These are phyloP conservation scores for Chrysopogon serrulatus DNA, from an alignment of 176 grass and related monocot species.

Conservation along the genomic window DNA sequence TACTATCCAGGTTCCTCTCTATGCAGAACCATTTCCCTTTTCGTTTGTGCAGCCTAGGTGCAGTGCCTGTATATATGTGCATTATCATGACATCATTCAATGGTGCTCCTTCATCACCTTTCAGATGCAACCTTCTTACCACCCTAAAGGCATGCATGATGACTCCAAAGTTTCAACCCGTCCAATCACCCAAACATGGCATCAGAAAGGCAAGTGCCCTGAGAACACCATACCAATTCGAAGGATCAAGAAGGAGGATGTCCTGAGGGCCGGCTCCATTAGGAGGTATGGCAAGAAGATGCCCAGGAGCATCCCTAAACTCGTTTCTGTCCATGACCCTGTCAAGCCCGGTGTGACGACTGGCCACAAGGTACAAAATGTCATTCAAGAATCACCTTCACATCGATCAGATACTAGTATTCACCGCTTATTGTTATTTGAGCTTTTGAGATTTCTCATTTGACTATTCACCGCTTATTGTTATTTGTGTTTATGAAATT, in stretches of 20 bases:
- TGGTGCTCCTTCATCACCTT: not conserved
- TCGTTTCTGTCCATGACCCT: not conserved
- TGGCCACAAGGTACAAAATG: not conserved
- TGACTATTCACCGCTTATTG: not conserved
- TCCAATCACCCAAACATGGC: not conserved
- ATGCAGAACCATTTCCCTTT: not conserved
- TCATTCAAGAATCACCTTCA: not conserved
- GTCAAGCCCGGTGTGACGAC: not conserved
- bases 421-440: not conserved
- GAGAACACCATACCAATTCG: not conserved
- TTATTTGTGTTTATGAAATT: not conserved
- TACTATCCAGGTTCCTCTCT: not conserved
- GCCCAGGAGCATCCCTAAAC: not conserved
- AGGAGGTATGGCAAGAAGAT: not conserved
- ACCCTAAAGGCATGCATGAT: constrained; percentile 54
- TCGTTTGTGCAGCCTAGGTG: not conserved
- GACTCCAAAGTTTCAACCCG: constrained; percentile 8
- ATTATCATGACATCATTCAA: not conserved
- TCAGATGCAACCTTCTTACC: constrained; percentile 56
- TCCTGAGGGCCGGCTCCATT: not conserved
- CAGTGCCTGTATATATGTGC: not conserved
- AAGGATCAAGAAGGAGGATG: not conserved
- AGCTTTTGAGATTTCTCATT: not conserved
- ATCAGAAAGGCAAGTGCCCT: not conserved
- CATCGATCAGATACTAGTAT: not conserved